Evolutionary conservation across 345 rosid species (phyloP), one percentile per base, ranked within the genome.

Genomic region (Arabidopsis arenosa): DNA sequence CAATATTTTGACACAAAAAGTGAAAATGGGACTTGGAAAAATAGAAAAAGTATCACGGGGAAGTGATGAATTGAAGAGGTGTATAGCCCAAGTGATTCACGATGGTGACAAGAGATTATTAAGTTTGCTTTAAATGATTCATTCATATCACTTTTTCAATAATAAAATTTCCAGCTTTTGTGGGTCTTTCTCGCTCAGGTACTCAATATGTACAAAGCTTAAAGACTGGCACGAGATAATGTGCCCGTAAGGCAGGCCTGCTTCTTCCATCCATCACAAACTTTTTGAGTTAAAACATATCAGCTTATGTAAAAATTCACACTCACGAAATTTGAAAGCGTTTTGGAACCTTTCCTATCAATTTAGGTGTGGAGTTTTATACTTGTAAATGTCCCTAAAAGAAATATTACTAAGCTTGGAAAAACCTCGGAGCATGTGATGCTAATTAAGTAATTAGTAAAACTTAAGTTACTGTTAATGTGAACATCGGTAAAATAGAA

Each of bases 91-190:
- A 63, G 57, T 75, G 59, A 75, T 26, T 64, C 80, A 70, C 61
- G 76, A 70, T 56, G 55, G 67, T 56, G 76, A 70, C 80, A 6
- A 64, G 72, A 63, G 80, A 77, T 64, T 77, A 70, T 77, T 70
- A 64, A 71, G 72, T 71, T 71, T 77, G 67, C 80, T 77, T 77
- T 77, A 64, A 77, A 77, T 77, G 76, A 71, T 77, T 56, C 67
- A 64, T 77, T 63, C 66, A 5, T 56, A 39, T 56, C 71, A 47
- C 72, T 30, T 63, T 76, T 53, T 6, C 2, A 59, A 35, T 9
- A 26, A 11, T 17, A 1, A 33, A 62, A 23, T 54, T 13, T 63
- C 28, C 80, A 63, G 76, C 67, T 71, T 77, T 77, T 70, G 80
- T 77, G 66, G 80, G 75, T 76, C 80, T 77, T 66, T 71, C 76